phyloP scores from a whole-genome alignment of 495 filamentous ascomycete genomes.

The Penicillium ochrochloron region DNA sequence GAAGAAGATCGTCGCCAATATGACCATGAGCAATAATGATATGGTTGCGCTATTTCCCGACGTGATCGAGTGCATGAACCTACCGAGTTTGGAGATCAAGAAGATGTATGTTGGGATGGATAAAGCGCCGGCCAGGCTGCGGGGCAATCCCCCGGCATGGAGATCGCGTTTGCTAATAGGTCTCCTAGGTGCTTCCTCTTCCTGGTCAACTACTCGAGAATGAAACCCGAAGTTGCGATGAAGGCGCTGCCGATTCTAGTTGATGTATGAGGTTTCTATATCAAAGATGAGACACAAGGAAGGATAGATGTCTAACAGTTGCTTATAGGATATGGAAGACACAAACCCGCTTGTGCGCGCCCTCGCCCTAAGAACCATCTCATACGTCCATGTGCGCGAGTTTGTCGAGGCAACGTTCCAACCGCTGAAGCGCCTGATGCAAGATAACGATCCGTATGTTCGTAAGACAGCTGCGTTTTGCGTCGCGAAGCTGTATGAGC shows the following conservation, averaged over 20 bases:
- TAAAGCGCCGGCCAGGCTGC: neutral
- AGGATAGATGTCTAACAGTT: conserved; percentile 13
- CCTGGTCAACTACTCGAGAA: conserved; percentile 92
- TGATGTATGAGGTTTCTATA: conserved; percentile 58
- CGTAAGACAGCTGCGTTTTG: conserved; percentile 96
- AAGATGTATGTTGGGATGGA: conserved; percentile 76
- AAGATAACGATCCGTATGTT: conserved; percentile 92
- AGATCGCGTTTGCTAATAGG: conserved; percentile 28
- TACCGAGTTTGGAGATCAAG: conserved; percentile 96
- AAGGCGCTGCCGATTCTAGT: conserved; percentile 90
- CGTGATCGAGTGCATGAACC: conserved; percentile 91
- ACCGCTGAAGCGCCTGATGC: conserved; percentile 80
- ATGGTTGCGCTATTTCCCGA: conserved; percentile 98
- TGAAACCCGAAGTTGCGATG: conserved; percentile 92
- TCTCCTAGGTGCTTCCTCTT: conserved; percentile 88
- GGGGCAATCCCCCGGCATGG: neutral
- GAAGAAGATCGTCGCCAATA: conserved; percentile 99
- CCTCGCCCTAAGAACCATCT: conserved; percentile 91
- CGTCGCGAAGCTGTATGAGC: conserved; percentile 97
- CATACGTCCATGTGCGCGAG: conserved; percentile 95
- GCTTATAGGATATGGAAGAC: conserved; percentile 85
- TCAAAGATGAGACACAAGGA: neutral
- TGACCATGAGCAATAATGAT: conserved; percentile 99
- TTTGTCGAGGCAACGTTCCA: conserved; percentile 91
- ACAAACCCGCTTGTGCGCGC: conserved; percentile 91